Percentiles rank a stretch among this genome's conserved stretches.
Conservation (phyloP, 1,139 yeast genomes). For the Yamadazyma buinensis region DNA sequence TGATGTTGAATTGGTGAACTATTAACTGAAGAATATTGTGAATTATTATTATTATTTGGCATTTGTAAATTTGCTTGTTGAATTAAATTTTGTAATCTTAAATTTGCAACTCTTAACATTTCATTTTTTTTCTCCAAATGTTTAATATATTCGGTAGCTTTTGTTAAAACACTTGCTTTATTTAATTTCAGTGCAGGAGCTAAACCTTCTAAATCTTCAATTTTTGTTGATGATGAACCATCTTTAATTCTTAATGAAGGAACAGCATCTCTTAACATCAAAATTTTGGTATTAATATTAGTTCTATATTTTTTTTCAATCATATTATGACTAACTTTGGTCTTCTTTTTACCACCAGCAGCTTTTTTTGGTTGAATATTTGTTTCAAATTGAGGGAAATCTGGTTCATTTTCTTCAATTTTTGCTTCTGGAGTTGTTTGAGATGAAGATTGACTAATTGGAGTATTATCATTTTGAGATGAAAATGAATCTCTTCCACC, state of each 20-base stretch:
- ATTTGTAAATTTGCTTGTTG: conserved; percentile 24
- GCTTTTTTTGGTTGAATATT: conserved; percentile 4
- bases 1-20: conserved; percentile 3
- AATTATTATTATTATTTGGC: neutral
- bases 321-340: conserved; percentile 72
- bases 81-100: conserved; percentile 40
- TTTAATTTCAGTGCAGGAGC: conserved; percentile 85
- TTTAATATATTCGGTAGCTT: conserved; percentile 86
- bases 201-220: conserved; percentile 71
- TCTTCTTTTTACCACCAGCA: conserved; percentile 40
- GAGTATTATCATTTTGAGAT: conserved; percentile 17
- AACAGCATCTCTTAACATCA: conserved; percentile 70
- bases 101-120: conserved; percentile 51
- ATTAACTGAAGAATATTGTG: neutral
- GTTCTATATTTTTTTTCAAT: conserved; percentile 78
- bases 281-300: conserved; percentile 62
- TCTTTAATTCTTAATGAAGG: conserved; percentile 56
- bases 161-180: conserved; percentile 83
- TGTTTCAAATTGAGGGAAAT: neutral
- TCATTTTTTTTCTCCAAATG: conserved; percentile 75
- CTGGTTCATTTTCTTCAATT: conserved; percentile 1
- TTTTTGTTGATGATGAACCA: conserved; percentile 34
- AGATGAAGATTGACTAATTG: conserved; percentile 26
- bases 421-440: conserved; percentile 31
- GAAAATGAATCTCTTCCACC: conserved; percentile 5